Conservation (phyloP, 2,329 filamentous ascomycete species). For the Fusarium sp. region DNA sequence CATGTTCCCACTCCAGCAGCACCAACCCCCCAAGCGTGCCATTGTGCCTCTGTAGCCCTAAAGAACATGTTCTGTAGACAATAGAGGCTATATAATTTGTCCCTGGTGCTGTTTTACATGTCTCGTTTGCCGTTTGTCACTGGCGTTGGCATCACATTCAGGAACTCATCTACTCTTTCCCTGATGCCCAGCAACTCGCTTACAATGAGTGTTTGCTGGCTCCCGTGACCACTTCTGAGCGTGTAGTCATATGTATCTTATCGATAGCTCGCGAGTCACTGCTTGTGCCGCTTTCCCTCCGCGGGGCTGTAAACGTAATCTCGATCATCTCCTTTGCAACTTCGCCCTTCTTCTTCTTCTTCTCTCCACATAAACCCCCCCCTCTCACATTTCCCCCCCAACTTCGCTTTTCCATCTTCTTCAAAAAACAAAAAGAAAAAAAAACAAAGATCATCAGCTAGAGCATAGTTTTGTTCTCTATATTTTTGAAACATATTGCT, state of each 20-base stretch:
- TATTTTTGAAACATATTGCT: conserved; percentile 4
- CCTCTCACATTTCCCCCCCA: background rate
- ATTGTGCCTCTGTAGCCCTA: too few relatives aligned
- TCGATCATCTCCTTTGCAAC: background rate
- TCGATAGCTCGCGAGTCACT: background rate
- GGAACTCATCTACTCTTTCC: background rate
- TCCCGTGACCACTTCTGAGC: background rate
- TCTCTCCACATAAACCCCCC: background rate
- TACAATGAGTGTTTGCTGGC: background rate
- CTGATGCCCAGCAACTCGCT: background rate
- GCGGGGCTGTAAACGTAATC: background rate
- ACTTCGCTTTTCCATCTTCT: background rate
- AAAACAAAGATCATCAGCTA: background rate
- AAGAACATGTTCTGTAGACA: too few relatives aligned
- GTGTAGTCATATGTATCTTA: background rate
- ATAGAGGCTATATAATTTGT: background rate
- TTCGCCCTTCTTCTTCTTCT: too few relatives aligned
- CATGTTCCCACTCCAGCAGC: background rate
- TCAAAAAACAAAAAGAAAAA: background rate
- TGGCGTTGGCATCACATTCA: conserved; percentile 1
- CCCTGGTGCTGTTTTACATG: background rate
- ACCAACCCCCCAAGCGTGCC: background rate
- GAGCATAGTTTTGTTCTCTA: conserved; percentile 1
- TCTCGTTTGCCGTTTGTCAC: background rate
- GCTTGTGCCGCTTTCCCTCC: background rate